Evolutionary conservation across 179 eudicot genomes (phyloP).

Genomic region (Silene vulgaris): DNA sequence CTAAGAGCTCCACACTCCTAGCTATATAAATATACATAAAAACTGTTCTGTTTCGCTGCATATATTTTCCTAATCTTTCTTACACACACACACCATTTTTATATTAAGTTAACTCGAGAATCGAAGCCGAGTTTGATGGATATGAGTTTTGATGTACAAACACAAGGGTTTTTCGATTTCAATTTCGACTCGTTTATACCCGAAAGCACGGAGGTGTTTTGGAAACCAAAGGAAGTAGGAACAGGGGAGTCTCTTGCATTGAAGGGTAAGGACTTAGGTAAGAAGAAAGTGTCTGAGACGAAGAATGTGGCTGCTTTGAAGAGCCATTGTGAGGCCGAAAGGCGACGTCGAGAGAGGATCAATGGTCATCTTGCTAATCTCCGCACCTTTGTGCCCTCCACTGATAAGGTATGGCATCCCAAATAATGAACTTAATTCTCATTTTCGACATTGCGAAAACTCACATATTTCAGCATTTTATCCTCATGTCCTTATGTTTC

Average conservation of each 20-base stretch:
- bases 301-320: conserved; percentile 29
- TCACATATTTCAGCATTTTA: too few relatives aligned
- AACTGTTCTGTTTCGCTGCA: too few relatives aligned
- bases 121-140: conserved; percentile 10
- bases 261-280: not conserved
- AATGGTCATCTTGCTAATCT: conserved; percentile 31
- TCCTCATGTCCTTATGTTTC: not conserved
- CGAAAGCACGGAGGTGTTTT: conserved; percentile 15
- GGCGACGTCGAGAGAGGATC: conserved; percentile 34
- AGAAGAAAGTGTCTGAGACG: conserved; percentile 8
- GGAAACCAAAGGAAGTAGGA: not conserved
- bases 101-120: not conserved
- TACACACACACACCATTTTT: too few relatives aligned
- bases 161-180: conserved; percentile 11
- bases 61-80: too few relatives aligned
- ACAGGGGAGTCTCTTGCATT: conserved; percentile 12
- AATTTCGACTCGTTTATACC: conserved; percentile 24
- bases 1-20: not conserved
- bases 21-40: too few relatives aligned
- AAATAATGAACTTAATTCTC: not conserved
- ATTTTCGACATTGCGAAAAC: too few relatives aligned
- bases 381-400: conserved; percentile 25
- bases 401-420: conserved; percentile 20
- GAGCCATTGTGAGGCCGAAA: conserved; percentile 37
- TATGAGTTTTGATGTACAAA: conserved; percentile 19